Conservation (phyloP, 371 early-diverging fungal genomes). For the Lichtheimia hyalospora region DNA sequence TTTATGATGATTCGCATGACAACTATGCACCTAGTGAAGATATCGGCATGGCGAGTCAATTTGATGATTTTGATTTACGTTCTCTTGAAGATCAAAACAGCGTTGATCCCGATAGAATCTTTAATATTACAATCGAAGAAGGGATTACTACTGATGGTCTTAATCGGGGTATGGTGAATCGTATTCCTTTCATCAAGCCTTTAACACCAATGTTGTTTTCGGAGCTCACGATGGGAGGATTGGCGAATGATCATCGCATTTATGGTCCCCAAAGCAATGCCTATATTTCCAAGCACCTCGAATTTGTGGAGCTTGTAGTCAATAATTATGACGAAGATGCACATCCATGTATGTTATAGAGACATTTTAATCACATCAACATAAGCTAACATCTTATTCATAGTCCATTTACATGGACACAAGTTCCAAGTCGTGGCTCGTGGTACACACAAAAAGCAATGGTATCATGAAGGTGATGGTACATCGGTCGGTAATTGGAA, state of each 20-base stretch:
- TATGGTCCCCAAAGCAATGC: constrained; percentile 65
- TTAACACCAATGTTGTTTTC: constrained; percentile 65
- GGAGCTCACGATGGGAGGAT: constrained; percentile 53
- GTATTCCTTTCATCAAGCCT: constrained; percentile 59
- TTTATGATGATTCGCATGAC: constrained; percentile 38
- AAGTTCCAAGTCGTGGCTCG: constrained; percentile 69
- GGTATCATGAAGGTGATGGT: constrained; percentile 27
- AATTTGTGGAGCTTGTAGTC: constrained; percentile 47
- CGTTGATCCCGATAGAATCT: constrained; percentile 36
- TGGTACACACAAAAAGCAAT: constrained; percentile 25
- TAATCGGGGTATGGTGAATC: constrained; percentile 80
- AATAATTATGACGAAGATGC: constrained; percentile 62
- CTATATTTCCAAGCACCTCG: constrained; percentile 45
- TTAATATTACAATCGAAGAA: constrained; percentile 58
- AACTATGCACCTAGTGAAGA: constrained; percentile 37
- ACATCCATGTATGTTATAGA: constrained; percentile 61
- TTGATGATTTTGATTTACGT: constrained; percentile 52
- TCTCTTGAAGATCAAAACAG: constrained; percentile 35
- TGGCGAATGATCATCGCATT: constrained; percentile 41
- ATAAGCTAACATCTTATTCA: background rate
- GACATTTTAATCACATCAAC: background rate
- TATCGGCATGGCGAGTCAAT: constrained; percentile 22
- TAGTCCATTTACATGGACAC: constrained; percentile 82
- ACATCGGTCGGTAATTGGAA: constrained; percentile 17
- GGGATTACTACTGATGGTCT: constrained; percentile 62